Conservation (phyloP, 331 rosid genomes). For the Malus hybrid region DNA sequence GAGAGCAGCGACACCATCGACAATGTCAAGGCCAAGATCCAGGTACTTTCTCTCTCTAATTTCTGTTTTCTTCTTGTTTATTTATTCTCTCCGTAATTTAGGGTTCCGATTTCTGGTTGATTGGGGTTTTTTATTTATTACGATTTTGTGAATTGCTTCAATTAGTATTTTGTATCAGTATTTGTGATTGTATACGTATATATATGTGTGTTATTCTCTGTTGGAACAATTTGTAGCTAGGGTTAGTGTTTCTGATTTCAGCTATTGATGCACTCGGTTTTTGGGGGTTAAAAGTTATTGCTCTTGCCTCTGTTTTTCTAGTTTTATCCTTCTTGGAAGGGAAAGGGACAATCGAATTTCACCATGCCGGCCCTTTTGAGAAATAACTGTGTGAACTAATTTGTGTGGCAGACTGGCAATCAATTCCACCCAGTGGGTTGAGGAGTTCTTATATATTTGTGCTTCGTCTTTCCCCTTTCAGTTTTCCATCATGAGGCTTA, state of each 20-base stretch:
- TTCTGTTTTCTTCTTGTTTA: neutral
- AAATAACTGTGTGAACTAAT: neutral
- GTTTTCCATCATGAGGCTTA: neutral
- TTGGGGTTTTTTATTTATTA: neutral
- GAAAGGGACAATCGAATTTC: neutral
- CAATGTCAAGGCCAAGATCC: conserved; percentile 14
- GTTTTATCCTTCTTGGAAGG: neutral
- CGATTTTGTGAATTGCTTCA: neutral
- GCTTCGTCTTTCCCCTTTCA: neutral
- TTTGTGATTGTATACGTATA: neutral
- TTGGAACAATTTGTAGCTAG: neutral
- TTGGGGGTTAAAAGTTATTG: neutral
- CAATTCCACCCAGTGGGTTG: neutral
- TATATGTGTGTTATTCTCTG: neutral
- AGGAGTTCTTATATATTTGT: neutral
- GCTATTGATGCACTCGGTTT: neutral
- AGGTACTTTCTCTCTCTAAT: neutral
- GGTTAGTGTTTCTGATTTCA: neutral
- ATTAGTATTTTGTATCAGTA: neutral
- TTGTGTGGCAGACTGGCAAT: neutral
- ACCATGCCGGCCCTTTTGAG: neutral
- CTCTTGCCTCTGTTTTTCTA: neutral
- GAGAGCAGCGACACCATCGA: conserved; percentile 18
- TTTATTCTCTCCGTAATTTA: neutral
- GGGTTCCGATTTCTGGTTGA: neutral